These are phyloP conservation scores for Fagus crenata DNA, from an alignment of 306 rosid genomes.

Conservation along the genomic window DNA sequence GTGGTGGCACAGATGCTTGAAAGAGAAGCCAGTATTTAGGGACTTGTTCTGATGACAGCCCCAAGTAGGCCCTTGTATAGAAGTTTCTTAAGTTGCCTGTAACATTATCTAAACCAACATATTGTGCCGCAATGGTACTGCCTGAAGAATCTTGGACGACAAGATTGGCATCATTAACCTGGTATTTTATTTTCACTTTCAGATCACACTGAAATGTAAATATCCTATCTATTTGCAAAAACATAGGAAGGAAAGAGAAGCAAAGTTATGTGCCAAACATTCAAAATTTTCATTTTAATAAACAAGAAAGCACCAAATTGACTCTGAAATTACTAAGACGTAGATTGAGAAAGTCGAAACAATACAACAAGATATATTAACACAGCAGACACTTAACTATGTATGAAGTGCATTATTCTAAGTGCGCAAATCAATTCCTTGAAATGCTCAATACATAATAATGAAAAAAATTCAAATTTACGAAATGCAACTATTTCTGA, in stretches of 20 bases:
- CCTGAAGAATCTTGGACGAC: slow-evolving; percentile 75
- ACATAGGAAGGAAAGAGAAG: background rate
- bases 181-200: slow-evolving; percentile 29
- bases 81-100: slow-evolving; percentile 57
- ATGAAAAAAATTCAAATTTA: background rate
- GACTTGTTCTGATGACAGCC: slow-evolving; percentile 46
- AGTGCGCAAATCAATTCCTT: too few relatives aligned
- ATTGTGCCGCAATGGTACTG: slow-evolving; percentile 55
- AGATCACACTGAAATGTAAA: slow-evolving; percentile 14
- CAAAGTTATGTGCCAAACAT: background rate
- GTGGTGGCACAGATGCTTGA: slow-evolving; percentile 72
- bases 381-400: background rate
- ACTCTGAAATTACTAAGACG: background rate
- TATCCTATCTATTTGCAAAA: background rate
- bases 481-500: background rate
- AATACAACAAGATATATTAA: background rate
- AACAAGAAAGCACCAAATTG: background rate
- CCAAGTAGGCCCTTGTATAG: slow-evolving; percentile 74
- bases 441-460: background rate
- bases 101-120: slow-evolving; percentile 53
- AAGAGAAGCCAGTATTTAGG: slow-evolving; percentile 85
- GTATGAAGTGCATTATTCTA: background rate
- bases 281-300: background rate
- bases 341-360: background rate
- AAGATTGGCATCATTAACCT: slow-evolving; percentile 76